Conservation (phyloP, 345 rosid genomes). For the Ceriops zippeliana region DNA sequence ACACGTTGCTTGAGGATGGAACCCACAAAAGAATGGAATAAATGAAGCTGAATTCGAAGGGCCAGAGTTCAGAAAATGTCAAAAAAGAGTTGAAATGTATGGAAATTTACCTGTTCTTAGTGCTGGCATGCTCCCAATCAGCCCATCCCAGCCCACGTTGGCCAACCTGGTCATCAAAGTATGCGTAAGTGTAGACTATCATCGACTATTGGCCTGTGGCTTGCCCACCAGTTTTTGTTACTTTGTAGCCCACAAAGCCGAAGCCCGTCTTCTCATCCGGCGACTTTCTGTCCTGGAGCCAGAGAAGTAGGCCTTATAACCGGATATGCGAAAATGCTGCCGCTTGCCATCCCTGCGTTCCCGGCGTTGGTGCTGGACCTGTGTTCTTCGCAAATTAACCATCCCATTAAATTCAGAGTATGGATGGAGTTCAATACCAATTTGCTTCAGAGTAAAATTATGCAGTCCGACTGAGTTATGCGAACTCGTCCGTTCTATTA, state of each 20-base stretch:
- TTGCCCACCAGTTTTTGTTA: constrained; percentile 84
- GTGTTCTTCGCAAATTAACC: constrained; percentile 49
- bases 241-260: constrained; percentile 63
- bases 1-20: constrained; percentile 51
- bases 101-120: constrained; percentile 70
- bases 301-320: constrained; percentile 70
- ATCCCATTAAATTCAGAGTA: no score
- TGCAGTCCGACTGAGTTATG: no score
- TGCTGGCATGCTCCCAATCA: constrained; percentile 85
- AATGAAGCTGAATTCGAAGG: neutral
- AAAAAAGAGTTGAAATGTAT: no score
- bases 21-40: neutral
- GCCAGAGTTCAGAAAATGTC: neutral
- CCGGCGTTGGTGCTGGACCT: constrained; percentile 89
- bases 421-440: no score
- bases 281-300: constrained; percentile 57
- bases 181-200: constrained; percentile 75
- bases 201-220: constrained; percentile 96
- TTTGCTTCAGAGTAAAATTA: no score
- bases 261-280: constrained; percentile 91
- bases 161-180: constrained; percentile 79
- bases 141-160: constrained; percentile 79
- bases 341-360: constrained; percentile 93
- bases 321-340: constrained; percentile 82
- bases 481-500: no score